These are phyloP conservation scores for Eucalyptus cloeziana DNA, from an alignment of 345 rosid species.

Conservation along the genomic window DNA sequence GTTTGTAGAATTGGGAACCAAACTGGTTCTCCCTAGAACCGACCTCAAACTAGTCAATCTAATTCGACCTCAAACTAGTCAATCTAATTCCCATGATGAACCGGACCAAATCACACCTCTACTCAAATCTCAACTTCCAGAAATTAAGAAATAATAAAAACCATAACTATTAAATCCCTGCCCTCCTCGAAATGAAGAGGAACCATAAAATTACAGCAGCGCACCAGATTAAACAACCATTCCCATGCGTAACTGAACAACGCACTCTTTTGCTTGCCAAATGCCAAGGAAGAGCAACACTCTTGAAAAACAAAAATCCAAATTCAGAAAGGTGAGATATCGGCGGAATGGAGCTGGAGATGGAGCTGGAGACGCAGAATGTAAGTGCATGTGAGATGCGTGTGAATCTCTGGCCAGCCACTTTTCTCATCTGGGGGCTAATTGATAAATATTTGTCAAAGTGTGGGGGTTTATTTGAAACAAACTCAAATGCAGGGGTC, in stretches of 20 bases:
- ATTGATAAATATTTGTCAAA: no score
- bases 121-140: no score
- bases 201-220: no score
- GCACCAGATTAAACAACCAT: no score
- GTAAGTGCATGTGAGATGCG: not conserved
- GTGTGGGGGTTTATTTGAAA: not conserved
- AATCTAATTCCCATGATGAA: rapidly evolving
- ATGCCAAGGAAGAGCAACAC: not conserved
- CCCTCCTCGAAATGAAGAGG: no score
- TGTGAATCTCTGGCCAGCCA: not conserved
- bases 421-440: not conserved
- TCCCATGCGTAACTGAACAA: no score
- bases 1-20: rapidly evolving
- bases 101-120: rapidly evolving
- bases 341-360: not conserved
- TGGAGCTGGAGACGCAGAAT: not conserved
- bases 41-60: rapidly evolving
- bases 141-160: no score
- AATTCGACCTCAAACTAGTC: rapidly evolving
- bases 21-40: no score
- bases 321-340: not conserved
- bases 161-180: no score
- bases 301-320: not conserved
- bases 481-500: not conserved
- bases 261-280: no score